A percentile compares a stretch with the other conserved stretches of the same genome.
phyloP scores from a whole-genome alignment of 805 yeast species.

The Maudiozyma pseudohumilis region DNA sequence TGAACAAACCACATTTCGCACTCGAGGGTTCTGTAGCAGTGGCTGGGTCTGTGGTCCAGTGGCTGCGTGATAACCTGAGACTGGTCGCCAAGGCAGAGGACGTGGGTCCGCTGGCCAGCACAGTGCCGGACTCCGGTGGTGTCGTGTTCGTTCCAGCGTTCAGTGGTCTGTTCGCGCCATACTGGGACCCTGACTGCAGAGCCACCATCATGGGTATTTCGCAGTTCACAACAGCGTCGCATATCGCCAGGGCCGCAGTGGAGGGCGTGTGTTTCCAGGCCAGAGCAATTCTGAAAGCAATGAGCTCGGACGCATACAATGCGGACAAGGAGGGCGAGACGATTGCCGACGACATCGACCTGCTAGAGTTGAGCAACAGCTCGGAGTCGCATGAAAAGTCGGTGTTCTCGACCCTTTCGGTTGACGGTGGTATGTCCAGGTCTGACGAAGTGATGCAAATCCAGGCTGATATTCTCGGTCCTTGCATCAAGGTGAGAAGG shows the following conservation, averaged over 20 bases:
- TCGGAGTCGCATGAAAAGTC: conserved; percentile 34
- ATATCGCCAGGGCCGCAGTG: conserved; percentile 87
- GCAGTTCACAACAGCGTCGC: conserved; percentile 83
- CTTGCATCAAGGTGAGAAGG: conserved; percentile 69
- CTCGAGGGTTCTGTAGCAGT: conserved; percentile 94
- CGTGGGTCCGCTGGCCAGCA: conserved; percentile 81
- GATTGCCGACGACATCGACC: conserved; percentile 6
- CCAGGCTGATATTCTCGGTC: conserved; percentile 86
- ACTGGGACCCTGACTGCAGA: conserved; percentile 88
- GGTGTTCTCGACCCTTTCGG: conserved; percentile 51
- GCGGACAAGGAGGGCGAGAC: conserved; percentile 10
- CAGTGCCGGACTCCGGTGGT: conserved; percentile 75
- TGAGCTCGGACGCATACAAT: conserved; percentile 73
- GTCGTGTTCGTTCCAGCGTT: conserved; percentile 93
- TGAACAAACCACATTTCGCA: conserved; percentile 64
- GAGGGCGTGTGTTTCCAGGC: conserved; percentile 95
- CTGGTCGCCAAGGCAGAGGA: conserved; percentile 74
- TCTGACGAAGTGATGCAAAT: conserved; percentile 88
- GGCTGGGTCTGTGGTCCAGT: conserved; percentile 88
- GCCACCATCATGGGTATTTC: conserved; percentile 92
- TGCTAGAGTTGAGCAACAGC: conserved; percentile 6
- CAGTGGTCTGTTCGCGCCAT: conserved; percentile 89
- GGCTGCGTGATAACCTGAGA: conserved; percentile 86
- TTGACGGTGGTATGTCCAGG: conserved; percentile 93
- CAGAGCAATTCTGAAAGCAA: conserved; percentile 78